Base-by-base conservation (phyloP, 2,329 filamentous ascomycete genomes). In the Talaromyces piceae region DNA sequence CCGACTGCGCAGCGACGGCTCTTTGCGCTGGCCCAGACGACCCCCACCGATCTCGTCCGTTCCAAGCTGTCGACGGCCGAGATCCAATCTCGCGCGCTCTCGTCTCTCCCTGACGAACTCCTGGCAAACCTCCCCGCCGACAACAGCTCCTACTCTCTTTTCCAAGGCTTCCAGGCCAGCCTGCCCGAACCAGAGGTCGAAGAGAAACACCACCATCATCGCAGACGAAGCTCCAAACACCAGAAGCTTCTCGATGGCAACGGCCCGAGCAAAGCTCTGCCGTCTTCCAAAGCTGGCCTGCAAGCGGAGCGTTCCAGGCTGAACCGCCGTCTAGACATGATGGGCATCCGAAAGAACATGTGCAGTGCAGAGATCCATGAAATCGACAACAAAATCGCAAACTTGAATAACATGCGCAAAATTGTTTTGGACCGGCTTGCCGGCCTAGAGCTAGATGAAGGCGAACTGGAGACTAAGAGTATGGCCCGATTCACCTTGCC, bases 371-470 rank as follows among this genome's bases (percentile, higher is more conserved):
- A 98, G 69, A 97, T 98, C 53, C 83, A 84, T 54, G 93, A 98
- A 64, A 95, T 98, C 55, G 93, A 98, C 71, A 91, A 87, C 72
- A 98, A 97, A 71, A 91, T 98, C 57, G 82, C 88, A 54, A 97
- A 97, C 67, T 75, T 98, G 50, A 86, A 89, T 60, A 88, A 83
- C 56, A 96, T 97, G 89, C 85, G 93, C 58, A 87, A 85, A 64
- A 94, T 96, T 55, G 87, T 97, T 43, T 70, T 98, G 52, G 90
- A 96, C 50, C 80, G 93, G 56, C 71, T 98, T 58, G 91, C 91
- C 1, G 82, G 80, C 2, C 73, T 97, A 55, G 93, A 98, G 70
- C 85, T 91, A 67, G 91, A 97, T 62, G 93, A 98, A 70, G 81
- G 86, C 33, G 75, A 95, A 55, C 73, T 97, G 54, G 93, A 97